Evolutionary conservation across 2,329 filamentous ascomycete genomes (phyloP), one percentile per base, ranked within the genome.

Genomic region (Penicillium sp.): DNA sequence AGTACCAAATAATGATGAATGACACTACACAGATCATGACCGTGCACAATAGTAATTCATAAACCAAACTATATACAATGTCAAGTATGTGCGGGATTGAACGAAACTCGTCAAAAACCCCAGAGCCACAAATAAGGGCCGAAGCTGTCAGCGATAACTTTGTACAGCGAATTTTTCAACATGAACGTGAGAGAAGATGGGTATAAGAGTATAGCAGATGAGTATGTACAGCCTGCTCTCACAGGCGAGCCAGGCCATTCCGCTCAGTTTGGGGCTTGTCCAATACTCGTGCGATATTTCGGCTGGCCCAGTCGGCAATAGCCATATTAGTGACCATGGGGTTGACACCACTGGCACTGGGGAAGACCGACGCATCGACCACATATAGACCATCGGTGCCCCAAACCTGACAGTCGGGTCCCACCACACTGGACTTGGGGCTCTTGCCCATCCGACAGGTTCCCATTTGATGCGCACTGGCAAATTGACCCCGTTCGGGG

Each of bases 271-370:
- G 54, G 11, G 58, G 59, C 37, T 66, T 58, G 0, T 63, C 64
- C 68, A 80, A 59, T 25, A 62, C 66, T 62, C 70, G 72, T 5
- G 71, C 75, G 46, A 82, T 67, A 14, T 76, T 77, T 40, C 71
- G 72, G 63, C 78, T 80, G 8, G 79, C 76, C 73, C 76, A 80
- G 63, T 83, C 80, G 6, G 79, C 76, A 55, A 83, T 81, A 4
- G 77, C 81, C 81, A 83, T 81, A 57, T 78, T 82, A 53, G 80
- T 83, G 49, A 83, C 69, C 81, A 83, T 83, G 2, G 81, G 81
- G 54, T 83, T 83, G 28, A 82, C 81, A 11, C 81, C 81, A 59
- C 79, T 82, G 19, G 81, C 80, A 61, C 80, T 81, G 3, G 81
- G 81, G 65, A 83, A 82, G 2, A 83, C 78, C 13, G 80, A 82